Conservation (phyloP, 768 basidiomycete genomes). For the Suillus tomentosus region DNA sequence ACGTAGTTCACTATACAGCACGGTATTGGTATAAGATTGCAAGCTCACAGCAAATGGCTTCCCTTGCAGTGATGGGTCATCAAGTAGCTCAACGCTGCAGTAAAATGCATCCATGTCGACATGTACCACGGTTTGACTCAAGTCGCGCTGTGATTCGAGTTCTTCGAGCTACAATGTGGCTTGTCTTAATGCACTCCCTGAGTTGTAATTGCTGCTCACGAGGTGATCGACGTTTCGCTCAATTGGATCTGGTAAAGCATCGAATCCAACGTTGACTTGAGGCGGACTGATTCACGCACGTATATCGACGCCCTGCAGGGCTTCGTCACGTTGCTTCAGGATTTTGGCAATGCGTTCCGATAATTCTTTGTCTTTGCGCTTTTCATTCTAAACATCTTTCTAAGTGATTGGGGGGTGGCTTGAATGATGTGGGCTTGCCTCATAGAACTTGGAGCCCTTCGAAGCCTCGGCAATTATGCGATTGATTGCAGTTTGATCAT, state of each 20-base stretch:
- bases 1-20: conserved; percentile 11
- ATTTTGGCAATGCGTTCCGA: conserved; percentile 75
- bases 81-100: conserved; percentile 74
- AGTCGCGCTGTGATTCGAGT: conserved; percentile 74
- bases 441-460: conserved; percentile 92
- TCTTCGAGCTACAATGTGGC: conserved; percentile 49
- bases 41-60: conserved; percentile 73
- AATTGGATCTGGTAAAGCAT: conserved; percentile 47
- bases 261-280: conserved; percentile 14
- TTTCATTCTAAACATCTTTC: conserved; percentile 67
- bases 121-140: conserved; percentile 86
- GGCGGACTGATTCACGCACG: conserved; percentile 40
- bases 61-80: conserved; percentile 61
- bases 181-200: neutral
- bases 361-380: conserved; percentile 83
- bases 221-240: conserved; percentile 70
- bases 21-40: neutral
- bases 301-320: conserved; percentile 55
- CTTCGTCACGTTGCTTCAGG: conserved; percentile 62
- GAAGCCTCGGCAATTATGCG: conserved; percentile 87
- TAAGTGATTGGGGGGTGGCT: conserved; percentile 5
- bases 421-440: conserved; percentile 46
- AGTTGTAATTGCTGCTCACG: conserved; percentile 44
- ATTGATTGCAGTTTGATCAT: conserved; percentile 84
- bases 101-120: conserved; percentile 97